These are phyloP conservation scores for Aphanomyces euteiches DNA, from an alignment of 352 stramenopile genomes.

Conservation along the genomic window DNA sequence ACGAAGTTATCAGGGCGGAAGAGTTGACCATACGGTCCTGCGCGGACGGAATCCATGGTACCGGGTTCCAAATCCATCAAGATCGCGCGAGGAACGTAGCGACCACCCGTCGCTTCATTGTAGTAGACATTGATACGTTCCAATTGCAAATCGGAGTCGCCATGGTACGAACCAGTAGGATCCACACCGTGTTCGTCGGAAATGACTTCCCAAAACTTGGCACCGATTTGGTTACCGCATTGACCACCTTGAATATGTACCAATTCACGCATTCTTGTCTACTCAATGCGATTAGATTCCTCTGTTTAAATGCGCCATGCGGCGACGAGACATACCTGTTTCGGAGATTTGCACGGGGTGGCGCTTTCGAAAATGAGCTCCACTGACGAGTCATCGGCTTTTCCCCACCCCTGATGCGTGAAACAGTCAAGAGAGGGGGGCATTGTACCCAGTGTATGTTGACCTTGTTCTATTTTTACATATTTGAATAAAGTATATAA, in stretches of 20 bases:
- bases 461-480: slow-evolving; percentile 15
- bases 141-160: slow-evolving; percentile 96
- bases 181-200: slow-evolving; percentile 95
- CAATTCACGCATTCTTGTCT: slow-evolving; percentile 90
- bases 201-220: slow-evolving; percentile 98
- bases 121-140: slow-evolving; percentile 99
- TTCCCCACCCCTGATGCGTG: slow-evolving; percentile 19
- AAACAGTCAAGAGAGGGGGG: not conserved
- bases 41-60: slow-evolving; percentile 98
- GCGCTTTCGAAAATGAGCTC: slow-evolving; percentile 31
- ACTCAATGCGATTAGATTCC: not conserved
- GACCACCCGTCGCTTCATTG: slow-evolving; percentile 96
- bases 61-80: slow-evolving; percentile 98
- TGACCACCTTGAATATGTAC: slow-evolving; percentile 98
- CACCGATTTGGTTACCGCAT: slow-evolving; percentile 98
- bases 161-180: slow-evolving; percentile 89
- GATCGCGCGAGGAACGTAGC: slow-evolving; percentile 97
- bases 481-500: slow-evolving; percentile 12
- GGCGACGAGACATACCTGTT: slow-evolving; percentile 21
- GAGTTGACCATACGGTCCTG: slow-evolving; percentile 93
- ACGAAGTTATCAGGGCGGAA: slow-evolving; percentile 99
- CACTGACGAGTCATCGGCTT: slow-evolving; percentile 25
- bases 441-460: not conserved
- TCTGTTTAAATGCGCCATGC: not conserved
- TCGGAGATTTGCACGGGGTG: slow-evolving; percentile 21